Percentiles rank a stretch among this genome's conserved stretches.
These are phyloP conservation scores for Phytophthora sp. DNA, from an alignment of 352 stramenopile species.

Conservation along the genomic window DNA sequence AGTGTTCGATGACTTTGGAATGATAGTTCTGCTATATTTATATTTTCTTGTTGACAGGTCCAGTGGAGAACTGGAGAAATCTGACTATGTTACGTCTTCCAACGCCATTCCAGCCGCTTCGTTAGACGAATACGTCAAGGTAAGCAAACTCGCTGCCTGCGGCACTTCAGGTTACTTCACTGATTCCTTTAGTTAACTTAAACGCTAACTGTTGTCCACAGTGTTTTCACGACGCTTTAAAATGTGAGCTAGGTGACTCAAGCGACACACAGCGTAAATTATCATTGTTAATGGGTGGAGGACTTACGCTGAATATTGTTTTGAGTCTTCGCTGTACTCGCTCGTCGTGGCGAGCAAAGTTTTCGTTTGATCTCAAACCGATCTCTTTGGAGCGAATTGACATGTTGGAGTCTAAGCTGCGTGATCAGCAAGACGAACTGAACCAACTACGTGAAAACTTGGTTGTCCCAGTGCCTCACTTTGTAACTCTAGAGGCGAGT, in stretches of 20 bases:
- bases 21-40: background rate
- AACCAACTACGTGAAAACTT: background rate
- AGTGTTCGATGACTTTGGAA: background rate
- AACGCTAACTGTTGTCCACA: too few relatives aligned
- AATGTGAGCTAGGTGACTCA: background rate
- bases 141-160: too few relatives aligned
- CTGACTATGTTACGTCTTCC: conserved; percentile 6
- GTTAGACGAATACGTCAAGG: conserved; percentile 11
- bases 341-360: conserved; percentile 2
- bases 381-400: conserved; percentile 23
- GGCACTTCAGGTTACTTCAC: too few relatives aligned
- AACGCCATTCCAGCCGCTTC: conserved; percentile 18
- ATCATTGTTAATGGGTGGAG: background rate
- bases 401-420: conserved; percentile 19
- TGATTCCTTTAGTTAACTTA: too few relatives aligned
- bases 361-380: conserved; percentile 20
- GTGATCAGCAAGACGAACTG: conserved; percentile 5
- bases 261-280: conserved; percentile 13
- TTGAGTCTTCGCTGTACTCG: conserved; percentile 13
- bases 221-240: conserved; percentile 24
- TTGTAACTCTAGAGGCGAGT: background rate
- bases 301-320: conserved; percentile 2
- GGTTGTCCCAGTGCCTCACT: background rate
- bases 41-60: conserved; percentile 1
- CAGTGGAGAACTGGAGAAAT: conserved; percentile 15